These are phyloP conservation scores for Malassezia pachydermatis DNA, from an alignment of 1,284 basidiomycete genomes.

Conservation along the genomic window DNA sequence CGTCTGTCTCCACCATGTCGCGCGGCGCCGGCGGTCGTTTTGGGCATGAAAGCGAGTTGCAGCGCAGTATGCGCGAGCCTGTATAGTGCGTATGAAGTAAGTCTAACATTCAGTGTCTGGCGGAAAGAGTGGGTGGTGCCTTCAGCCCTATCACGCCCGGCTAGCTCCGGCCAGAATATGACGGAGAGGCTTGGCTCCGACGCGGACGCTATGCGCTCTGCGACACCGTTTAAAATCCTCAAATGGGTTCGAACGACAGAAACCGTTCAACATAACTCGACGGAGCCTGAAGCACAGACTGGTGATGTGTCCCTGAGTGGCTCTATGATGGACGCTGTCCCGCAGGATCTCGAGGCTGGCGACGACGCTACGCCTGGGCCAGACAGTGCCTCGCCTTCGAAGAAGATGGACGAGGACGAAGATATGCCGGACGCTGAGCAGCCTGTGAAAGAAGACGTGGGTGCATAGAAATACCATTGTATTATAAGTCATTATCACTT, in stretches of 20 bases:
- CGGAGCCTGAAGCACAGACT: not conserved
- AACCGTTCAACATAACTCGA: not conserved
- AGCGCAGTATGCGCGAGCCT: conserved; percentile 9
- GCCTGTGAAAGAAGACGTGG: not conserved
- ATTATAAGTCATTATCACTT: no score
- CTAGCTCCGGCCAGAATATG: not conserved
- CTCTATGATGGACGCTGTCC: no score
- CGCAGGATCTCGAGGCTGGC: no score
- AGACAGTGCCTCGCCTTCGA: no score
- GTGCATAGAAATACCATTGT: no score
- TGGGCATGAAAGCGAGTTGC: conserved; percentile 14
- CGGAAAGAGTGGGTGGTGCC: conserved; percentile 10
- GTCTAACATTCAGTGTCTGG: conserved; percentile 5
- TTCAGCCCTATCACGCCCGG: not conserved
- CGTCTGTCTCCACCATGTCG: conserved; percentile 8
- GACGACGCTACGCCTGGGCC: no score
- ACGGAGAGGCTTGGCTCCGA: conserved; percentile 11
- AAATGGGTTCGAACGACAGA: conserved; percentile 16
- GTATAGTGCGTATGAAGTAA: conserved; percentile 5
- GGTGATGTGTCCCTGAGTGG: no score
- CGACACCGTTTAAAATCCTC: conserved; percentile 11
- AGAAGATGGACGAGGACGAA: not conserved
- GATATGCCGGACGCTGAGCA: not conserved
- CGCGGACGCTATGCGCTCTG: conserved; percentile 11
- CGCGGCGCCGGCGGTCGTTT: conserved; percentile 12